Conservation (phyloP, 129 eudicot species). For the Escallonia rubra region DNA sequence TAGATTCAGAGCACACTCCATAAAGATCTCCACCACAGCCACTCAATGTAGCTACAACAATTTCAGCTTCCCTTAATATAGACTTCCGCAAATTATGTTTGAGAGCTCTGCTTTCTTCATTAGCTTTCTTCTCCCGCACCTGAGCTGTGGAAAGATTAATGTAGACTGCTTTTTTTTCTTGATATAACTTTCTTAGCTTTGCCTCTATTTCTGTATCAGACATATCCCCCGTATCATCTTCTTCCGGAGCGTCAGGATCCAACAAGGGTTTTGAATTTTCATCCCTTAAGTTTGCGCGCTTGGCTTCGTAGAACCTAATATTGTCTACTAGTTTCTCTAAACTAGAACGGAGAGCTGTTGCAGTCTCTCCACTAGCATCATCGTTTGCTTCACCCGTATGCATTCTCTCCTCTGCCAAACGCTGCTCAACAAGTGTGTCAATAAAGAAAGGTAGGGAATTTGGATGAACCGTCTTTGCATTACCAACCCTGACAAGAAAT, state of each 20-base stretch:
- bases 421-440: constrained; percentile 87
- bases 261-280: constrained; percentile 25
- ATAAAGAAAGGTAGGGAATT: constrained; percentile 77
- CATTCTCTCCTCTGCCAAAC: constrained; percentile 48
- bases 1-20: constrained; percentile 70
- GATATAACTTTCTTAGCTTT: constrained; percentile 59
- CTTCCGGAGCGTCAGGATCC: constrained; percentile 35
- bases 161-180: constrained; percentile 58
- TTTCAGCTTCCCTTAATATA: constrained; percentile 85
- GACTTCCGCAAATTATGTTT: constrained; percentile 64
- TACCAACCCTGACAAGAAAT: constrained; percentile 97
- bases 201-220: constrained; percentile 72
- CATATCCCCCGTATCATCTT: constrained; percentile 41
- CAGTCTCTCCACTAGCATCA: constrained; percentile 41
- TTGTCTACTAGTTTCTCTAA: constrained; percentile 79
- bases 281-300: constrained; percentile 75
- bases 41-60: constrained; percentile 90
- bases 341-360: constrained; percentile 52
- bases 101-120: constrained; percentile 70
- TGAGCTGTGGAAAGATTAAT: constrained; percentile 65
- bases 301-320: constrained; percentile 73
- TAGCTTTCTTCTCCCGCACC: constrained; percentile 64
- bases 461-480: constrained; percentile 89
- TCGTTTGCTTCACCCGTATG: constrained; percentile 32
- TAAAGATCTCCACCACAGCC: constrained; percentile 97